Evolutionary conservation across 2,329 filamentous ascomycete species (phyloP), one percentile per base, ranked within the genome.

Genomic region (Pestalotiopsis fici): DNA sequence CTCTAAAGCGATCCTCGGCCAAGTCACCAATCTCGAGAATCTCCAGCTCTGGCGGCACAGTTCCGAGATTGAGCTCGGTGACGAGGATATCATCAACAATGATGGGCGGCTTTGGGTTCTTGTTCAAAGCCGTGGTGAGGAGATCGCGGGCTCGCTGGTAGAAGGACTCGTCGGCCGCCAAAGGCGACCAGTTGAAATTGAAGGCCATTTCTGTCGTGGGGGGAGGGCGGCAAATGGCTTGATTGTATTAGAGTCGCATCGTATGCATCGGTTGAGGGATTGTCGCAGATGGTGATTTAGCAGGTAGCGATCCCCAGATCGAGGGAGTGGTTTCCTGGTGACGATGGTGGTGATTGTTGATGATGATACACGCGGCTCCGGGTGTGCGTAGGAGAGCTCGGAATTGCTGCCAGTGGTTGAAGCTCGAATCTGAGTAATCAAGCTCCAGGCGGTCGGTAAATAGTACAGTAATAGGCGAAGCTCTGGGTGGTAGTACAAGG

Each of bases 161-260:
- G 81, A 96, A 96, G 74, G 90, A 89, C 76, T 93, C 95, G 84
- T 98, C 96, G 78, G 95, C 95, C 83, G 97, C 96, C 72, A 99
- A 88, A 78, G 96, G 96, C 88, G 94, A 97, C 96, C 96, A 99
- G 93, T 98, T 98, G 93, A 99, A 99, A 87, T 98, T 98, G 92
- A 99, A 99, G 74, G 96, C 96, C 96, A 99, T 99, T 82, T 83
- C 86, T 81, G 82, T 62, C 25, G 37, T 62, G 35, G 59, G 35
- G 59, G 37, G 59, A 50, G 55, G 43, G 23, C 15, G 23, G 59
- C 35, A 25, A 62, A 81, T 83, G 83, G 81, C 82, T 66, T 39
- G 70, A 71, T 78, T 75, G 66, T 70, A 71, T 78, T 76, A 74
- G 59, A 69, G 71, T 68, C 70, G 70, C 74, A 76, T 76, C 69